These are phyloP conservation scores for Lobosporangium transversale DNA, from an alignment of 192 early-diverging fungal species.

Conservation along the genomic window DNA sequence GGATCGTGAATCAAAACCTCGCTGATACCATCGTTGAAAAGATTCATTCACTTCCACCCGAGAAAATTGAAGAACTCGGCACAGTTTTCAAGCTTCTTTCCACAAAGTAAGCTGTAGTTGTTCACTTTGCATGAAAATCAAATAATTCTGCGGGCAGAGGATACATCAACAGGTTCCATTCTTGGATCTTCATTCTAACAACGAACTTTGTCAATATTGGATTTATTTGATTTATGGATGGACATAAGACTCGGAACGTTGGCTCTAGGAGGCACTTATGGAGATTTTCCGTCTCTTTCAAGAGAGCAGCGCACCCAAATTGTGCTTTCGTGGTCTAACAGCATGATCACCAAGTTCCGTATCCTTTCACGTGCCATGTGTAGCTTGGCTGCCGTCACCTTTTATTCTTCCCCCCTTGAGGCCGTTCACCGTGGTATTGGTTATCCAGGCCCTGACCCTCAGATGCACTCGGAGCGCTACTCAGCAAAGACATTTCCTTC, in stretches of 20 bases:
- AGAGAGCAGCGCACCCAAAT: slow-evolving; percentile 44
- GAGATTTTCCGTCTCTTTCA: slow-evolving; percentile 30
- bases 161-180: too few species aligned
- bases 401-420: slow-evolving; percentile 19
- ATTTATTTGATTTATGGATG: too few species aligned
- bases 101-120: slow-evolving; percentile 27
- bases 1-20: slow-evolving; percentile 32
- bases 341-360: slow-evolving; percentile 41
- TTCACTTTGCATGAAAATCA: not conserved
- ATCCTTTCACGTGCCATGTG: slow-evolving; percentile 32
- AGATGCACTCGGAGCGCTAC: slow-evolving; percentile 52
- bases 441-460: slow-evolving; percentile 64
- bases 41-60: slow-evolving; percentile 21
- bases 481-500: slow-evolving; percentile 51
- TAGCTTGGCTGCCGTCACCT: slow-evolving; percentile 9
- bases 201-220: too few species aligned
- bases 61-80: slow-evolving; percentile 49
- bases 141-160: too few species aligned
- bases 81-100: slow-evolving; percentile 43
- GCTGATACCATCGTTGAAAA: slow-evolving; percentile 23
- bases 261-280: slow-evolving; percentile 36
- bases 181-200: too few species aligned
- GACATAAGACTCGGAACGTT: slow-evolving; percentile 46
- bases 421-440: slow-evolving; percentile 58
- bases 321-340: slow-evolving; percentile 30